Conservation (phyloP, 768 basidiomycete species). For the Phylloporus rhodoxanthus region DNA sequence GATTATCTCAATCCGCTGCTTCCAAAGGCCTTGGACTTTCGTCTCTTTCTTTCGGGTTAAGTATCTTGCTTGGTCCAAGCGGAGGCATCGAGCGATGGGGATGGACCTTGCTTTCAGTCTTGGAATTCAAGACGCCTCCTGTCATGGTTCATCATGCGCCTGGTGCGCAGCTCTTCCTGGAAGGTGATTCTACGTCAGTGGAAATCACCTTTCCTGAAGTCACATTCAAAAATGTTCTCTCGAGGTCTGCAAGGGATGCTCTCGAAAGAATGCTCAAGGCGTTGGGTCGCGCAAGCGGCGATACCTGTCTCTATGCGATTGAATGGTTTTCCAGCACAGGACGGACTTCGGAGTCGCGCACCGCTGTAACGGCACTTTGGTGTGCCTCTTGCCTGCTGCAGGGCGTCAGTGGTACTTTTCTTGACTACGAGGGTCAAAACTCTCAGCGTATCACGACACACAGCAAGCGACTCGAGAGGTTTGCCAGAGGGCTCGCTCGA, state of each 20-base stretch:
- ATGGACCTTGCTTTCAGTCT: conserved; percentile 74
- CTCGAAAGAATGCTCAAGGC: conserved; percentile 69
- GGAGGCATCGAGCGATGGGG: conserved; percentile 93
- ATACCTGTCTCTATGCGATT: conserved; percentile 65
- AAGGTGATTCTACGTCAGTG: conserved; percentile 37
- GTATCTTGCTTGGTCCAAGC: conserved; percentile 66
- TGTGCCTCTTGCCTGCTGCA: conserved; percentile 72
- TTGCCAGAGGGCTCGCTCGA: conserved; percentile 56
- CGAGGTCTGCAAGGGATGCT: conserved; percentile 44
- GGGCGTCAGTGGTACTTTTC: conserved; percentile 52
- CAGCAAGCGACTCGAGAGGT: conserved; percentile 55
- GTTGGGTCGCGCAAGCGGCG: conserved; percentile 64
- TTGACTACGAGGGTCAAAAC: conserved; percentile 28
- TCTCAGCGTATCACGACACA: conserved; percentile 2
- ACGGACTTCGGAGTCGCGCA: conserved; percentile 36
- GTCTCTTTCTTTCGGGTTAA: conserved; percentile 48
- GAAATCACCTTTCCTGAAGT: conserved; percentile 52
- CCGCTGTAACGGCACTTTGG: conserved; percentile 75
- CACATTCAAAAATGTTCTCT: conserved; percentile 49
- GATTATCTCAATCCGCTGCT: conserved; percentile 29
- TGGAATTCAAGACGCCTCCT: conserved; percentile 63
- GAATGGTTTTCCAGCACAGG: conserved; percentile 73
- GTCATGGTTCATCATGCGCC: conserved; percentile 44
- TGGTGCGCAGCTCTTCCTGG: conserved; percentile 51
- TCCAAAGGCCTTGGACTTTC: conserved; percentile 26